Evolutionary conservation across 2,329 filamentous ascomycete genomes (phyloP).

Genomic region (Cladophialophora psammophila): DNA sequence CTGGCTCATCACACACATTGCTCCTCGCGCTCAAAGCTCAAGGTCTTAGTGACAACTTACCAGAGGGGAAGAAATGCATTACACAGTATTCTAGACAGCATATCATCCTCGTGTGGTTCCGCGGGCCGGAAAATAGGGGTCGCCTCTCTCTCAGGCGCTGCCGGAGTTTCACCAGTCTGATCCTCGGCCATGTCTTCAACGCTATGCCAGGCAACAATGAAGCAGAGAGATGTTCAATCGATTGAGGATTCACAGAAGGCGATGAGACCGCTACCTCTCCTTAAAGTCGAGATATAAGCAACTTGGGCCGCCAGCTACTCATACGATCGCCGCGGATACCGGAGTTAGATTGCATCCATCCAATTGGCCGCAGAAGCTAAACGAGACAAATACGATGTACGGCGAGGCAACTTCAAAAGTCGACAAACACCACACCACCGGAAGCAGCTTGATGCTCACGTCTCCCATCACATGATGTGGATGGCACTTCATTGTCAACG

Average conservation of each 20-base stretch:
- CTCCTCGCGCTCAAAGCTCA: neutral
- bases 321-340: neutral
- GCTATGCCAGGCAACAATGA: neutral
- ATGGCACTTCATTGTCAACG: no score
- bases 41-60: slow-evolving; percentile 12
- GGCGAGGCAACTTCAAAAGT: neutral
- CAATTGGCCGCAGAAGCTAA: neutral
- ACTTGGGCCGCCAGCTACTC: neutral
- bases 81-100: slow-evolving; percentile 32
- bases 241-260: neutral
- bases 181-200: neutral
- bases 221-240: neutral
- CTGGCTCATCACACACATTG: neutral
- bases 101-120: slow-evolving; percentile 25
- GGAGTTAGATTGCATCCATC: neutral
- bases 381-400: neutral
- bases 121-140: slow-evolving; percentile 23
- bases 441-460: neutral
- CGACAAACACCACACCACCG: neutral
- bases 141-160: neutral
- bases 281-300: neutral
- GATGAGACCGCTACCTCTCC: neutral
- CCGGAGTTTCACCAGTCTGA: neutral
- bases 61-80: slow-evolving; percentile 36
- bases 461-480: neutral